Evolutionary conservation across 78 protist species (phyloP).

Genomic region (Chrysochromulina tobinii): DNA sequence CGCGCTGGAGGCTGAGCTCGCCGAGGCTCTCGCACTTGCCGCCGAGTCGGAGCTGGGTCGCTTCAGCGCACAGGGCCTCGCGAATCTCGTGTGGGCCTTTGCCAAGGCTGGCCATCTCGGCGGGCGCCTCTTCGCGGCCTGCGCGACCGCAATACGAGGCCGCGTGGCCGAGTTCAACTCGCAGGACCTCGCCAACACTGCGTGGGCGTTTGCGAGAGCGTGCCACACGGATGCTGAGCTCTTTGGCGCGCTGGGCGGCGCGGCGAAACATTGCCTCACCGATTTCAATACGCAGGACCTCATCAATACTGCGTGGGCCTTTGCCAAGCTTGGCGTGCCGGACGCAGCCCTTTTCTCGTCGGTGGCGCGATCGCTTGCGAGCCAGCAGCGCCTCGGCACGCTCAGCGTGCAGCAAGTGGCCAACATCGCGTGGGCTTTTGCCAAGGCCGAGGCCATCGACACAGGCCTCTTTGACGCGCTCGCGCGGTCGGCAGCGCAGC

Average conservation of each 20-base stretch:
- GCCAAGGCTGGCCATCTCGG: neutral
- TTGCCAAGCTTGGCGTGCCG: neutral
- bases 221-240: neutral
- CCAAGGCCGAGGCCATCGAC: slow-evolving; percentile 5
- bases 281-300: slow-evolving; percentile 25
- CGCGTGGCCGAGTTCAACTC: neutral
- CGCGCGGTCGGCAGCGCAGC: neutral
- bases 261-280: neutral
- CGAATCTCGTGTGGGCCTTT: neutral
- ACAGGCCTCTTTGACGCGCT: neutral
- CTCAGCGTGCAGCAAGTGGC: neutral
- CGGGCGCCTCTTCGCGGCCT: neutral
- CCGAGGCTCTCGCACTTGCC: neutral
- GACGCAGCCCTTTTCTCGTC: neutral
- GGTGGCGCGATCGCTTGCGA: neutral
- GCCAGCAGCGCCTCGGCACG: neutral
- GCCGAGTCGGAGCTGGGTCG: neutral
- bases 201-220: slow-evolving; percentile 14
- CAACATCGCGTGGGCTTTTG: slow-evolving; percentile 25
- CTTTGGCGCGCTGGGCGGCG: neutral
- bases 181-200: slow-evolving; percentile 8
- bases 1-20: neutral
- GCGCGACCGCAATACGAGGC: neutral
- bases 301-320: neutral
- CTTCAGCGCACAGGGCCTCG: neutral